Evolutionary conservation across 2,329 filamentous ascomycete genomes (phyloP).

Genomic region (Neopestalotiopsis sp.): DNA sequence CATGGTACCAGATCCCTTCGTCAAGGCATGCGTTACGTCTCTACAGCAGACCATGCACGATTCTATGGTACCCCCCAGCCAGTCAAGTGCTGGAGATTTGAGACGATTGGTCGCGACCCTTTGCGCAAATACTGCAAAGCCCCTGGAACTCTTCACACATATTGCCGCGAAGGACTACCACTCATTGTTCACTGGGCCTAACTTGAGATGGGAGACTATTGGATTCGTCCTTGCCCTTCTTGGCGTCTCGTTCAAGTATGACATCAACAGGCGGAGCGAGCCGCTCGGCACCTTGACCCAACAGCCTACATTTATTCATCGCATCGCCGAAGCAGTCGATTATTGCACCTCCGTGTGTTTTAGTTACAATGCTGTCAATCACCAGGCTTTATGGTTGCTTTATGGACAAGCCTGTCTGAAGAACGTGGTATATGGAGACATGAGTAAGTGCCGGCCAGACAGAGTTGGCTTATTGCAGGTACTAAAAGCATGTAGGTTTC

Average conservation of each 20-base stretch:
- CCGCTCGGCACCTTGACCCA: background rate
- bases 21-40: background rate
- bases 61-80: background rate
- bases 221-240: background rate
- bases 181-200: background rate
- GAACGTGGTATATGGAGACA: background rate
- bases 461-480: background rate
- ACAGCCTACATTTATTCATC: background rate
- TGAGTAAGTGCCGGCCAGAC: background rate
- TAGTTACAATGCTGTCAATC: background rate
- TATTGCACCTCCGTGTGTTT: background rate
- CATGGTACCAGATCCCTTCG: background rate
- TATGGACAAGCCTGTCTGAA: background rate
- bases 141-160: background rate
- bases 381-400: background rate
- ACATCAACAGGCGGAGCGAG: background rate
- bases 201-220: background rate
- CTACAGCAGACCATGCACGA: background rate
- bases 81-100: background rate
- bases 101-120: background rate
- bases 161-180: background rate
- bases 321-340: background rate
- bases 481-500: background rate
- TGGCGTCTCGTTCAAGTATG: background rate
- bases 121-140: background rate